Evolutionary conservation across 306 rosid genomes (phyloP).

Genomic region (Vachellia collinsii): DNA sequence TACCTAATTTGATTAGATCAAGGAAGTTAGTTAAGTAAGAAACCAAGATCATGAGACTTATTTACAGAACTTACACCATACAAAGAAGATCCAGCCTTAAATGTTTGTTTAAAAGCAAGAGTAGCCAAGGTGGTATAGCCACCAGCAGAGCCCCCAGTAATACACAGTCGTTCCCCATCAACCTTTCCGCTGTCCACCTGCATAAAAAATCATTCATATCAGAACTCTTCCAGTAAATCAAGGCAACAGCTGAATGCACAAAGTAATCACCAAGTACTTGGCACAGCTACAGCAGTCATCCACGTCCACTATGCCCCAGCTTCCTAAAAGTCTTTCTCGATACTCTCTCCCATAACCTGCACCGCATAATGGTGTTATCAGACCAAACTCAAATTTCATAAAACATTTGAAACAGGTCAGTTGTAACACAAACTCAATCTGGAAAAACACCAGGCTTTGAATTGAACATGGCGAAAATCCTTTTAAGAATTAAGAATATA

Average conservation of each 20-base stretch:
- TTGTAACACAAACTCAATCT: background rate
- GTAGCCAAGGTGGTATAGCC: constrained; percentile 97
- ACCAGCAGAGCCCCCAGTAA: constrained; percentile 95
- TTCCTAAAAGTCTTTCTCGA: constrained; percentile 81
- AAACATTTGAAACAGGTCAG: background rate
- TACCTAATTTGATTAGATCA: no score
- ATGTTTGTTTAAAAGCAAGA: constrained; percentile 76
- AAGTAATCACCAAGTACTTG: constrained; percentile 69
- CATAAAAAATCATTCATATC: constrained; percentile 22
- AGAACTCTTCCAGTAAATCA: constrained; percentile 6
- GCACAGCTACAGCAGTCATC: constrained; percentile 96
- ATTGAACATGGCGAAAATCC: background rate
- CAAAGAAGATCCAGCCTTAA: constrained; percentile 93
- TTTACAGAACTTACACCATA: constrained; percentile 70
- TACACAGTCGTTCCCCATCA: constrained; percentile 78
- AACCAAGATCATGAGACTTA: background rate
- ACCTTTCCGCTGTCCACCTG: constrained; percentile 85
- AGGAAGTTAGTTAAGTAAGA: no score
- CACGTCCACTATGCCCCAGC: constrained; percentile 98
- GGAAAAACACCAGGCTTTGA: background rate
- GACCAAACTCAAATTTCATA: background rate
- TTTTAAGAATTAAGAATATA: constrained; percentile 35
- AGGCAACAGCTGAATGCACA: constrained; percentile 11
- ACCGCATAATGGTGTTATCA: constrained; percentile 28
- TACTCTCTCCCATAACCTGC: constrained; percentile 92